A percentile compares a stretch with the other conserved stretches of the same genome.
phyloP scores from a whole-genome alignment of 805 yeast species.

The Suhomyces faveliae region DNA sequence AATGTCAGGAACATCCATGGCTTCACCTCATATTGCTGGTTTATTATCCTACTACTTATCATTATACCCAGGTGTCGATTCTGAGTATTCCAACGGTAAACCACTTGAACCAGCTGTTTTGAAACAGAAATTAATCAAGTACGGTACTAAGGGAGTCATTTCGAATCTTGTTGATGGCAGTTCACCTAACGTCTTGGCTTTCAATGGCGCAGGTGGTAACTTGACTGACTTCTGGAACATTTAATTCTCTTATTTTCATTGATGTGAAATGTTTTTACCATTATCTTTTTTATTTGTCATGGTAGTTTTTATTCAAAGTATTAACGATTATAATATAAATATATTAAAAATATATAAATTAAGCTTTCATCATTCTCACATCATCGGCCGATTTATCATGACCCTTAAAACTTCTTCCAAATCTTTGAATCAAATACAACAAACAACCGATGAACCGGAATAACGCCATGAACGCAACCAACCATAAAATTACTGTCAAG shows the following conservation, averaged over 20 bases:
- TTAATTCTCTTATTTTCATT: neutral
- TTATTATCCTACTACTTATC: constrained; percentile 85
- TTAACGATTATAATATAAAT: neutral
- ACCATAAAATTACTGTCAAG: constrained; percentile 57
- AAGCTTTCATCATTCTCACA: neutral
- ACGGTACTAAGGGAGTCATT: constrained; percentile 59
- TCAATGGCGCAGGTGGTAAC: constrained; percentile 79
- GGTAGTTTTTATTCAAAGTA: neutral
- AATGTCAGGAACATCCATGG: constrained; percentile 96
- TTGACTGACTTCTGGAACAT: constrained; percentile 60
- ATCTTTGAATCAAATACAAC: constrained; percentile 43
- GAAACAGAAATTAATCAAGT: constrained; percentile 72
- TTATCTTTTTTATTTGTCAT: neutral
- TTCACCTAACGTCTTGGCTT: constrained; percentile 75
- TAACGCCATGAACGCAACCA: constrained; percentile 59
- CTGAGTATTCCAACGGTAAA: constrained; percentile 55
- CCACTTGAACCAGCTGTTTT: constrained; percentile 69
- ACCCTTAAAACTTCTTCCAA: constrained; percentile 25
- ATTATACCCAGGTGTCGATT: constrained; percentile 71
- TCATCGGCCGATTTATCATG: constrained; percentile 5
- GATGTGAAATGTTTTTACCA: neutral
- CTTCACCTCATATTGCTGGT: constrained; percentile 95
- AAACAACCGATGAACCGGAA: constrained; percentile 56
- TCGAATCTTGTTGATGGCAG: constrained; percentile 61
- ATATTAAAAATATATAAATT: neutral